These are phyloP conservation scores for Aspergillus costaricaensis DNA, from an alignment of 2,329 filamentous ascomycete genomes.

Conservation along the genomic window DNA sequence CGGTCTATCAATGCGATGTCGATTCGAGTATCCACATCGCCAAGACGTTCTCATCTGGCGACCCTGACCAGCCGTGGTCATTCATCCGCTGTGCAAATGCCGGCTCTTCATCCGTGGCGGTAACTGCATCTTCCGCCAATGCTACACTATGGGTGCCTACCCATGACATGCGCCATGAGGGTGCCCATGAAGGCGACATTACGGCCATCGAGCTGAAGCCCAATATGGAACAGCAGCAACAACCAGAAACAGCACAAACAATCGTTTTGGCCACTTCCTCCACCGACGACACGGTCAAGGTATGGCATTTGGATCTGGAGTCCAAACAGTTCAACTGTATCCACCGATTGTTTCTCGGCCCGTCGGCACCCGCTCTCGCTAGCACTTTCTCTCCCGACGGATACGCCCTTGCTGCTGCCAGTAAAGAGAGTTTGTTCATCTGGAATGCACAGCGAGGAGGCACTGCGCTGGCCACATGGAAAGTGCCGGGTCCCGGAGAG, in stretches of 20 bases:
- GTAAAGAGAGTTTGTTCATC: slow-evolving; percentile 46
- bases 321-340: slow-evolving; percentile 39
- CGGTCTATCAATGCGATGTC: slow-evolving; percentile 44
- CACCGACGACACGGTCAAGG: slow-evolving; percentile 47
- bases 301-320: slow-evolving; percentile 47
- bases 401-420: slow-evolving; percentile 48
- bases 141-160: slow-evolving; percentile 49
- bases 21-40: slow-evolving; percentile 41
- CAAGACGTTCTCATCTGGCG: slow-evolving; percentile 36
- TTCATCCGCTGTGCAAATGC: slow-evolving; percentile 41
- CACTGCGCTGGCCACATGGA: slow-evolving; percentile 45
- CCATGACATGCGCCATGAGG: slow-evolving; percentile 41
- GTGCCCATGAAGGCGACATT: slow-evolving; percentile 46
- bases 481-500: slow-evolving; percentile 32
- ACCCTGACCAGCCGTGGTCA: slow-evolving; percentile 41
- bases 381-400: slow-evolving; percentile 51
- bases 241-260: slow-evolving; percentile 19
- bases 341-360: slow-evolving; percentile 40
- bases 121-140: slow-evolving; percentile 43
- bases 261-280: slow-evolving; percentile 49
- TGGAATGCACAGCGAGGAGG: slow-evolving; percentile 51
- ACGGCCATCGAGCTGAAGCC: slow-evolving; percentile 46
- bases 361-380: slow-evolving; percentile 42
- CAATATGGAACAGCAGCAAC: slow-evolving; percentile 24
- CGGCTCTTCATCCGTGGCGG: slow-evolving; percentile 35